These are phyloP conservation scores for Ophiostoma ulmi DNA, from an alignment of 2,329 filamentous ascomycete species.

Conservation along the genomic window DNA sequence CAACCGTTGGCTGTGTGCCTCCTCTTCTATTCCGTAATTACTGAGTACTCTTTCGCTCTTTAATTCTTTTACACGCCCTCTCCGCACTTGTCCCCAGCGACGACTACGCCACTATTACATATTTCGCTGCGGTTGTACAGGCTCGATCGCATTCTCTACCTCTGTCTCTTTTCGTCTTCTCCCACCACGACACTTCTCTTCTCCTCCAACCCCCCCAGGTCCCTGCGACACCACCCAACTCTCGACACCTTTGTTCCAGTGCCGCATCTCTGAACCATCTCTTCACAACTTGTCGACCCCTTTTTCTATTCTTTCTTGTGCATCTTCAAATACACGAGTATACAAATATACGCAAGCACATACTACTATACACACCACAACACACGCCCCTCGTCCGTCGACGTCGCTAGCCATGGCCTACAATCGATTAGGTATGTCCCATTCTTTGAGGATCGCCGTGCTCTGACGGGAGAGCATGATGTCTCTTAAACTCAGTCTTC, in stretches of 20 bases:
- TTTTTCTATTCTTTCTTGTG: constrained; percentile 7
- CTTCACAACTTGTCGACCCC: constrained; percentile 6
- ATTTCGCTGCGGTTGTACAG: constrained; percentile 17
- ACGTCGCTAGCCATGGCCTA: constrained; percentile 55
- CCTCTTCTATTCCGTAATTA: not conserved
- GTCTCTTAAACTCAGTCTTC: constrained; percentile 6
- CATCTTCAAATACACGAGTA: constrained; percentile 4
- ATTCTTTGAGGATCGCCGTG: constrained; percentile 2
- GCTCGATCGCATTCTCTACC: constrained; percentile 15
- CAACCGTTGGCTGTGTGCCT: constrained; percentile 22
- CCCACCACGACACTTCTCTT: not conserved
- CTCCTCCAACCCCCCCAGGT: constrained; percentile 3
- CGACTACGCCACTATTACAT: not conserved
- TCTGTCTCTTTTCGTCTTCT: not conserved
- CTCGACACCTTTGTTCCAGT: constrained; percentile 7
- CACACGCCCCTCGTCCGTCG: constrained; percentile 16
- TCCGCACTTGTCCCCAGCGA: not conserved
- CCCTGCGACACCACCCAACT: constrained; percentile 13
- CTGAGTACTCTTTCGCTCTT: not conserved
- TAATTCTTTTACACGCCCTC: no score
- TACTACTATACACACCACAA: not conserved
- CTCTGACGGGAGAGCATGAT: not conserved
- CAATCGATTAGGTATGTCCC: constrained; percentile 63
- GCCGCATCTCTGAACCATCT: not conserved
- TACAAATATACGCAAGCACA: not conserved